Base-by-base conservation (phyloP, 495 filamentous ascomycete species). In the Clavariopsis aquatica region DNA sequence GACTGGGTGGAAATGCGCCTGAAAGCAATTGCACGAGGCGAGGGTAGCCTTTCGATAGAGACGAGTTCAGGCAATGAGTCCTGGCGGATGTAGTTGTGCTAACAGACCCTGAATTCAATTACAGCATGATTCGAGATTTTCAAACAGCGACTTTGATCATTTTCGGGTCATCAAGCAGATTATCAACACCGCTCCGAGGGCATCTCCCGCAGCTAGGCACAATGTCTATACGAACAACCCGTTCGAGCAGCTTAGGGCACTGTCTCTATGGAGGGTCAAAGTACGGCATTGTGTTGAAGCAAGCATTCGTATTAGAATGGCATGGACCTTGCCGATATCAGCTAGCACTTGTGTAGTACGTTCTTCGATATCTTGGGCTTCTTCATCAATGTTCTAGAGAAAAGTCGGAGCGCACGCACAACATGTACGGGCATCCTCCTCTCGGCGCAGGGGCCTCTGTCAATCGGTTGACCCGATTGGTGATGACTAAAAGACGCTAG, bases 1-100 rank as follows among this genome's bases (percentile, higher is more conserved):
- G 57, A 57, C 31, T 68, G 64, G 69, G 41, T 71, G 8, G 69
- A 71, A 49, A 49, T 28, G 6, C 54, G 62, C 19, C 61, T 71
- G 2, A 27, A 38, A 24, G 56, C 47, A 20, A 60, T 71, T 26
- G 64, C 60, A 9, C 52, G 47, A 15, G 64, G 60, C 28, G 64
- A 61, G 9, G 59, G 52, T 17, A 19, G 29, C 6, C 54, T 60
- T 23, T 27, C 63, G 23, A 51, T 49, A 15, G 61, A 52, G 7
- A 47, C 24, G 9, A 24, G 26, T n/a, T 47, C 49, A 51, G 62
- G 52, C n/a, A 41, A 41, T 15, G 61, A 57, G 34, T 54, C 63
- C 17, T 70, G 67, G 67, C 51, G 63, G 15, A 57, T 47, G 31
- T 70, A 69, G 55, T 29, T 19, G 38, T 17, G 38, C 38, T 17